Evolutionary conservation across 1,284 basidiomycete genomes (phyloP).

Genomic region (Ceratobasidium sp.): DNA sequence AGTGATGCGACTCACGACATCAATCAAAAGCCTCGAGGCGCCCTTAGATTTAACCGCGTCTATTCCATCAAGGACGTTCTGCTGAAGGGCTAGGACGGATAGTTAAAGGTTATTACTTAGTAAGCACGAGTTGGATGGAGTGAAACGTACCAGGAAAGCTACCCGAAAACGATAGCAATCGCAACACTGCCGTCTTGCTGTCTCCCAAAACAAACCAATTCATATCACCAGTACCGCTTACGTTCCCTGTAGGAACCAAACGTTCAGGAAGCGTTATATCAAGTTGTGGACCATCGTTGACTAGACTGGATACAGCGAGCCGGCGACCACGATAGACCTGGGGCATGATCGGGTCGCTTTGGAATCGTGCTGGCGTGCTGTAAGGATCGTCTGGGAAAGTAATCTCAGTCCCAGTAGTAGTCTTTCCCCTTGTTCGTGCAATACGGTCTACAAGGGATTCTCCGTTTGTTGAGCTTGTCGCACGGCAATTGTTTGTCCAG

Average conservation of each 20-base stretch:
- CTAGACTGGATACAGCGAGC: slow-evolving; percentile 57
- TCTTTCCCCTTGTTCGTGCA: slow-evolving; percentile 39
- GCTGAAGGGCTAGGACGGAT: slow-evolving; percentile 44
- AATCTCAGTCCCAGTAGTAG: background rate
- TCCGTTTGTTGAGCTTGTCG: slow-evolving; percentile 60
- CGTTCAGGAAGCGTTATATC: slow-evolving; percentile 60
- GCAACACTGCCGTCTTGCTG: slow-evolving; percentile 61
- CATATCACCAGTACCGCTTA: slow-evolving; percentile 52
- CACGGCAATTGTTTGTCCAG: slow-evolving; percentile 61
- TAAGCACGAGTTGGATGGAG: slow-evolving; percentile 55
- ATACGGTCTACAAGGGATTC: slow-evolving; percentile 50
- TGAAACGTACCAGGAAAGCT: slow-evolving; percentile 43
- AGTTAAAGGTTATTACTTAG: background rate
- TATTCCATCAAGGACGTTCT: slow-evolving; percentile 58
- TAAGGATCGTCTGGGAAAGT: slow-evolving; percentile 18
- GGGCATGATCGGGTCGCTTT: slow-evolving; percentile 57
- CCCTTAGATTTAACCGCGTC: slow-evolving; percentile 58
- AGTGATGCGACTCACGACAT: slow-evolving; percentile 56
- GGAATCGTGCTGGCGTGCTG: slow-evolving; percentile 49
- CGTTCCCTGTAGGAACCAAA: slow-evolving; percentile 51
- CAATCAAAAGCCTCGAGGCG: slow-evolving; percentile 62
- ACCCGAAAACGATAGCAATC: slow-evolving; percentile 65
- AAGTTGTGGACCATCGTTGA: slow-evolving; percentile 57
- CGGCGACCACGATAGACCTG: slow-evolving; percentile 48
- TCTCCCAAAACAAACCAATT: slow-evolving; percentile 64